phyloP scores from a whole-genome alignment of 495 filamentous ascomycete species.

The Trichoderma orchidacearum region DNA sequence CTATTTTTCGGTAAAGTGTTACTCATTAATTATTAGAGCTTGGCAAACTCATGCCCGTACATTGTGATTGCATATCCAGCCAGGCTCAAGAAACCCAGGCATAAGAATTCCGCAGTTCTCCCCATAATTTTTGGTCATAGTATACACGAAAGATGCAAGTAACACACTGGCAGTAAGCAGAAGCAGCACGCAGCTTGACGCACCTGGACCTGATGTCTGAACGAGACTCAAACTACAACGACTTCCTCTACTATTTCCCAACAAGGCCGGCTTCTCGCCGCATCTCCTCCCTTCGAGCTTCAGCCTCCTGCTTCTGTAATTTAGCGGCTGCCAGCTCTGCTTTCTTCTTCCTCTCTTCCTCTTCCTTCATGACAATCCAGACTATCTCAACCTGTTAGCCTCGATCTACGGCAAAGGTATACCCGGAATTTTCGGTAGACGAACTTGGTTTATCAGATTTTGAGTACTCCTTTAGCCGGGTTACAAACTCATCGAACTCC shows the following conservation, averaged over 20 bases:
- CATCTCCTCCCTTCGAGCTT: constrained; percentile 51
- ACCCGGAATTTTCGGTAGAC: constrained; percentile 3
- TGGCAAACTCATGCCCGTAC: too few species aligned
- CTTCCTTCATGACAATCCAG: constrained; percentile 56
- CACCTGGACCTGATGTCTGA: too few species aligned
- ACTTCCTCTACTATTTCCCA: not conserved
- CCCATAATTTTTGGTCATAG: too few species aligned
- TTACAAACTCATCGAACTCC: constrained; percentile 81
- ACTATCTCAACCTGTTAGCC: constrained; percentile 22
- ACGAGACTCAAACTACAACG: not conserved
- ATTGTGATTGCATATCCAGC: too few species aligned
- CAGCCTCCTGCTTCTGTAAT: constrained; percentile 43
- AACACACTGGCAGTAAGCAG: too few species aligned
- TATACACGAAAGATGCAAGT: too few species aligned
- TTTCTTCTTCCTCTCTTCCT: constrained; percentile 41
- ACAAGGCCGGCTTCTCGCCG: constrained; percentile 26
- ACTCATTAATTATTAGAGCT: too few species aligned
- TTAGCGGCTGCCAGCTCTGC: constrained; percentile 19
- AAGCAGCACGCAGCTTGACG: too few species aligned
- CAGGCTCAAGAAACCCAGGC: too few species aligned
- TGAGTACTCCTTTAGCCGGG: constrained; percentile 70
- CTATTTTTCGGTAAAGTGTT: too few species aligned
- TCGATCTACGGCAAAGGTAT: not conserved
- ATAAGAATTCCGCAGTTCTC: too few species aligned
- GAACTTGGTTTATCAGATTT: constrained; percentile 74